Conservation (phyloP, 768 basidiomycete genomes). For the Agrocybe pediades region DNA sequence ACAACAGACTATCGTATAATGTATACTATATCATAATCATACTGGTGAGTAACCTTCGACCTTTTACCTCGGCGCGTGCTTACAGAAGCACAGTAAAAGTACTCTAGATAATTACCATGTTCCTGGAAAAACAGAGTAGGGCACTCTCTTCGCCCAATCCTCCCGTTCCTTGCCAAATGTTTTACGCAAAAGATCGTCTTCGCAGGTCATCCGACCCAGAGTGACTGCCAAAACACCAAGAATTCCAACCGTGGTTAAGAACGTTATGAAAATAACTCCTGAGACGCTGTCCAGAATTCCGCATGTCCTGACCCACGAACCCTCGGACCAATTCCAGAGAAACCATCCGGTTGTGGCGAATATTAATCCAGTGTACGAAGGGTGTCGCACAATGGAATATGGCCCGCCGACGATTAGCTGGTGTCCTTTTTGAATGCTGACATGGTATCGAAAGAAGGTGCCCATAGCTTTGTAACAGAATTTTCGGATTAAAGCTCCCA, state of each 20-base stretch:
- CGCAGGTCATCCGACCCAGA: conserved; percentile 35
- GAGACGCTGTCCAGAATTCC: conserved; percentile 12
- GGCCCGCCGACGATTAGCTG: not conserved
- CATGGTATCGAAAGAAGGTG: conserved; percentile 1
- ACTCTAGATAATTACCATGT: conserved; percentile 32
- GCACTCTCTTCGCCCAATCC: conserved; percentile 43
- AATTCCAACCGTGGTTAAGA: conserved; percentile 26
- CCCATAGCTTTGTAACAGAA: conserved; percentile 14
- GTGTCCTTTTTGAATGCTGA: conserved; percentile 6
- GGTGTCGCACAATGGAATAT: not conserved
- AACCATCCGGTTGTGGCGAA: not conserved
- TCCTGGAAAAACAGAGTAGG: conserved; percentile 47
- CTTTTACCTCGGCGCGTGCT: not conserved
- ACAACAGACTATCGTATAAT: not conserved
- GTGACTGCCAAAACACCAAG: conserved; percentile 20
- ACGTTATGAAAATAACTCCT: conserved; percentile 26
- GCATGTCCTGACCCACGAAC: conserved; percentile 1
- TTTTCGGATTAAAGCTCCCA: conserved; percentile 8
- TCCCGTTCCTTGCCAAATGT: conserved; percentile 44
- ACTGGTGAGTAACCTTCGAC: not conserved
- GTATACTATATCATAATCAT: not conserved
- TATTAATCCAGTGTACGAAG: not conserved
- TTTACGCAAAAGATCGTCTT: conserved; percentile 40
- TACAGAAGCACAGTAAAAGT: not conserved
- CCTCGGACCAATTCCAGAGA: not conserved